Evolutionary conservation across 352 stramenopile genomes (phyloP).

Genomic region (Globisporangium parvum): DNA sequence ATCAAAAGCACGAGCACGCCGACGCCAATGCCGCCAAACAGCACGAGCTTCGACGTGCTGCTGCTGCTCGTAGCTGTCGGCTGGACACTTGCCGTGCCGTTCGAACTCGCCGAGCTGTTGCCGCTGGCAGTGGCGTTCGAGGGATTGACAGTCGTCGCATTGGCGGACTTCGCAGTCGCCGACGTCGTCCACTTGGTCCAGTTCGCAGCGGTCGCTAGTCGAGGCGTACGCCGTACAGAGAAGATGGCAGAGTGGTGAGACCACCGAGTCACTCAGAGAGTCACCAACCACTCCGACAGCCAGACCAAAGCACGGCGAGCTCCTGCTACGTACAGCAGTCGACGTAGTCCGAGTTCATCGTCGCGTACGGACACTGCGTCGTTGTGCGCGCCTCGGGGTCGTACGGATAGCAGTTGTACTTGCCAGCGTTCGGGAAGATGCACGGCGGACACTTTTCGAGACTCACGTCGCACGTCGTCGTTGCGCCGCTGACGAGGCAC

Average conservation of each 20-base stretch:
- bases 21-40: constrained; percentile 47
- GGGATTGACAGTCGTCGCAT: constrained; percentile 2
- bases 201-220: constrained; percentile 17
- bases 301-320: background rate
- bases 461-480: constrained; percentile 5
- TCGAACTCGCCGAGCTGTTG: constrained; percentile 11
- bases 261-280: no score
- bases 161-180: constrained; percentile 3
- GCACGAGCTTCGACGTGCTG: constrained; percentile 23
- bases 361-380: constrained; percentile 41
- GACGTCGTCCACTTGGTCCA: constrained; percentile 13
- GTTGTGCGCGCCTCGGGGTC: constrained; percentile 46
- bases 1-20: constrained; percentile 45
- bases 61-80: background rate
- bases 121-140: constrained; percentile 10
- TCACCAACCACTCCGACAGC: background rate
- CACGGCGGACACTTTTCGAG: constrained; percentile 43
- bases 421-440: constrained; percentile 43
- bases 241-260: background rate
- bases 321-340: constrained; percentile 54
- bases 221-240: background rate
- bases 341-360: constrained; percentile 33
- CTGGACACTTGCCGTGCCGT: background rate
- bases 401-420: constrained; percentile 65
- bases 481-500: constrained; percentile 4